Base-by-base conservation (phyloP, 306 rosid species). In the Begonia masoniana region DNA sequence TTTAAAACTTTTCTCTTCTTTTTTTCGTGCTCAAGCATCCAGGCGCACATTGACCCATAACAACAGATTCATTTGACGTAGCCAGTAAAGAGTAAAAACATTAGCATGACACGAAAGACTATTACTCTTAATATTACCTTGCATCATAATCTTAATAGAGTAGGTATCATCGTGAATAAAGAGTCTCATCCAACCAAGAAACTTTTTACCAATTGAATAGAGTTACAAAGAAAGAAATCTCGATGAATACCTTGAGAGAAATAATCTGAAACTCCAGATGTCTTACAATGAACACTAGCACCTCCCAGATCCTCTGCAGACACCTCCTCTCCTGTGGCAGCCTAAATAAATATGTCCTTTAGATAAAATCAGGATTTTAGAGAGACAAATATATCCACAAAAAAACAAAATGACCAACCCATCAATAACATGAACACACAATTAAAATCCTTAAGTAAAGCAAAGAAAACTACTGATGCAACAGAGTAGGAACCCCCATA, bases 301-400 rank as follows among this genome's bases (percentile, higher is more conserved):
- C 97, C 96, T 54, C 97, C 96, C 53, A 91, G 62, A 74, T 91
- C 85, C 62, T 91, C 96, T 2, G 97, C 96, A 10, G 97, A 82
- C 54, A 91, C 85, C 64, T 78, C 97, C 81, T 91, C 96, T 54
- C 96, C 96, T 54, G 95, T 91, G 39, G 97, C 97, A 72, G 97
- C 97, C 97, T 91, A 73, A 54, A 52, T 36, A 66, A 66, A 35
- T 45, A 54, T 58, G 64, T 62, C 60, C 50, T 31, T 64, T 46
- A 57, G 62, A 72, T 51, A 43, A 54, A 59, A 39, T 31, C 58
- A 61, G 59, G 36, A 45, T 61, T 61, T 61, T 46, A 45, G 58
- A 68, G 52, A 61, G 26, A 47, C 51, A 74, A 35, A 52, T 14
- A 14, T 41, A 58, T 43, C 67, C 10, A 52, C 48, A 50, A 1